phyloP scores from a whole-genome alignment of 139 green algal species.

The Raphidocelis subcapitata region DNA sequence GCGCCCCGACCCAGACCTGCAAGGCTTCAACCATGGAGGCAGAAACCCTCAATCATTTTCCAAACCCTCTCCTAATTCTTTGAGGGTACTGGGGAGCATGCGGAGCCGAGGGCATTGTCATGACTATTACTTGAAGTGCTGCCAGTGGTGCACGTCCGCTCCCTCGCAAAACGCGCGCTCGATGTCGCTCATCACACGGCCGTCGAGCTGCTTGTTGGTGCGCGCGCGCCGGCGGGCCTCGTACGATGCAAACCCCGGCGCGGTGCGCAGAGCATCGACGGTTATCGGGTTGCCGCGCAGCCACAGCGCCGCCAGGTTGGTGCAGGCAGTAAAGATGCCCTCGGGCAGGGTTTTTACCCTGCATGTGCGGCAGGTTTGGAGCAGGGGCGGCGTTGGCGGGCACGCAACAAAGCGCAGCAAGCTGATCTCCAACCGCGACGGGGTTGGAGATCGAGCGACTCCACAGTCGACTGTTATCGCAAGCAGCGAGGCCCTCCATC shows the following conservation, averaged over 20 bases:
- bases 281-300: slow-evolving; percentile 66
- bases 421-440: too few relatives aligned
- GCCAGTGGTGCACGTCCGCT: slow-evolving; percentile 30
- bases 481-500: neutral
- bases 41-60: too few relatives aligned
- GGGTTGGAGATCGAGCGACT: too few relatives aligned
- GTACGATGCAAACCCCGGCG: slow-evolving; percentile 40
- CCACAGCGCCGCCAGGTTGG: slow-evolving; percentile 38
- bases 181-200: slow-evolving; percentile 23
- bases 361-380: neutral
- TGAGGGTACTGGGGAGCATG: too few relatives aligned
- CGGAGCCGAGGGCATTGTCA: too few relatives aligned
- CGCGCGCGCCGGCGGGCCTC: slow-evolving; percentile 46
- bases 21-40: too few relatives aligned
- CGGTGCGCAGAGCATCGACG: slow-evolving; percentile 47
- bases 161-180: slow-evolving; percentile 26
- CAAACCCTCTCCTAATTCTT: too few relatives aligned
- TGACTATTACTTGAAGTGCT: slow-evolving; percentile 8
- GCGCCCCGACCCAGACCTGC: too few relatives aligned
- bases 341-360: slow-evolving; percentile 40
- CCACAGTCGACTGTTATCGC: neutral
- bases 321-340: slow-evolving; percentile 39
- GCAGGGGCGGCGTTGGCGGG: neutral
- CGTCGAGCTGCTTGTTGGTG: slow-evolving; percentile 57
- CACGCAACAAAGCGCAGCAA: neutral